These are phyloP conservation scores for Nicotiana knightiana DNA, from an alignment of 257 asterid genomes.

Conservation along the genomic window DNA sequence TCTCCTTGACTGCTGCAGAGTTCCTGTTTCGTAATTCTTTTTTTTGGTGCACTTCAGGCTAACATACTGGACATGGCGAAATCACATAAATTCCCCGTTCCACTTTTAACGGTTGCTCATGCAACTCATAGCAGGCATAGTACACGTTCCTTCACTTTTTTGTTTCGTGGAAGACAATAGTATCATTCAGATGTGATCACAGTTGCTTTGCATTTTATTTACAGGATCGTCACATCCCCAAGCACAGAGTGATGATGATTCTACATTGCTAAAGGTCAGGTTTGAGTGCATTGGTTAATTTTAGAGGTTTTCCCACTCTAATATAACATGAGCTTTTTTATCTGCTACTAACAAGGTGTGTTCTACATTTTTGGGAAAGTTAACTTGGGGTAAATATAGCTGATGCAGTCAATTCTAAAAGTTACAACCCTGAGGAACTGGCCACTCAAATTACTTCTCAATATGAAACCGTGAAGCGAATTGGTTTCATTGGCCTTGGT, in stretches of 20 bases:
- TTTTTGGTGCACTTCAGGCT: slow-evolving; percentile 42
- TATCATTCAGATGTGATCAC: slow-evolving; percentile 8
- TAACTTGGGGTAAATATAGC: slow-evolving; percentile 60
- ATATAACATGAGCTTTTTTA: not conserved
- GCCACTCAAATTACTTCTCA: slow-evolving; percentile 49
- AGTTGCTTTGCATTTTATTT: slow-evolving; percentile 7
- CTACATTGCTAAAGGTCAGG: slow-evolving; percentile 54
- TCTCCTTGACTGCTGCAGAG: not conserved
- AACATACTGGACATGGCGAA: slow-evolving; percentile 65
- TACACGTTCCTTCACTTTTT: slow-evolving; percentile 1
- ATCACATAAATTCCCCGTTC: slow-evolving; percentile 64
- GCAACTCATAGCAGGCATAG: slow-evolving; percentile 86
- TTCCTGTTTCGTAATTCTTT: slow-evolving; percentile 4
- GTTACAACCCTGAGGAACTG: slow-evolving; percentile 72
- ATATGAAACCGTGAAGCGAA: slow-evolving; percentile 53
- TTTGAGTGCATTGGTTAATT: not conserved
- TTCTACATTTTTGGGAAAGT: slow-evolving; percentile 73
- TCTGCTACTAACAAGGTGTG: slow-evolving; percentile 13
- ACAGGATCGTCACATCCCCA: slow-evolving; percentile 55
- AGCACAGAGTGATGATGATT: slow-evolving; percentile 35
- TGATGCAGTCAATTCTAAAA: slow-evolving; percentile 58
- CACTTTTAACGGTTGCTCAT: slow-evolving; percentile 74
- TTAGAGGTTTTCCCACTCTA: not conserved
- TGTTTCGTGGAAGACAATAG: not conserved
- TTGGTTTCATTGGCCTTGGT: slow-evolving; percentile 97